Evolutionary conservation across 2,329 filamentous ascomycete genomes (phyloP), one percentile per base, ranked within the genome.

Genomic region (Fusarium anguioides): DNA sequence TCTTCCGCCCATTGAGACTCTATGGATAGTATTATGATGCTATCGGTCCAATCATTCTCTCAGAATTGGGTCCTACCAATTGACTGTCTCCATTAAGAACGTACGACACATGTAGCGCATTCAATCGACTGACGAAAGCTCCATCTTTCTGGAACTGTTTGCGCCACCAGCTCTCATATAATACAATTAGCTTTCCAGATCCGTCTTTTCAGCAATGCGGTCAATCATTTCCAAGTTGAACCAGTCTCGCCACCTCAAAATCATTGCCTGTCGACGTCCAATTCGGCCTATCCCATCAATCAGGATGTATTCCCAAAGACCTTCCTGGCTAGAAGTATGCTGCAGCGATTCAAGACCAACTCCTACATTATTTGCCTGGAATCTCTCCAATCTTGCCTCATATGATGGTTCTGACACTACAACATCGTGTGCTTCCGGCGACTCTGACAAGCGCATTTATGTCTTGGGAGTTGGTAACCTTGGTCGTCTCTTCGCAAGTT

Each of bases 381-480:
- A 68, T 6, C 52, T 68, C 3, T 70, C 70, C 35, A 78, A 80
- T 29, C 42, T 80, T 20, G 47, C 60, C 27, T 56, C 54, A 15
- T 27, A 50, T 7, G 12, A 46, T 14, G 50, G 24, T 4, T 33
- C 47, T 8, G 20, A 27, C 3, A 9, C 11, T 15, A 20, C 50
- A 17, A 35, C 24, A 17, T 47, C 56, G 15, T 27, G 17, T 15
- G 45, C 44, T 49, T 46, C 51, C 8, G 36, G 57, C 20, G 66
- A 68, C 53, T 50, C 59, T 8, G 46, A 74, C 33, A 75, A 75
- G n/a, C 84, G 89, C 31, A 89, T 97, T 63, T 88, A 96, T 73
- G 84, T 97, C 45, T 80, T 97, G 5, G 94, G 95, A 12, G 75
- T 91, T 12, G 94, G 94, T 33, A 96, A 93, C 74, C 83, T 97